Conservation (phyloP, 2,329 filamentous ascomycete species). For the Microcera coccophila region DNA sequence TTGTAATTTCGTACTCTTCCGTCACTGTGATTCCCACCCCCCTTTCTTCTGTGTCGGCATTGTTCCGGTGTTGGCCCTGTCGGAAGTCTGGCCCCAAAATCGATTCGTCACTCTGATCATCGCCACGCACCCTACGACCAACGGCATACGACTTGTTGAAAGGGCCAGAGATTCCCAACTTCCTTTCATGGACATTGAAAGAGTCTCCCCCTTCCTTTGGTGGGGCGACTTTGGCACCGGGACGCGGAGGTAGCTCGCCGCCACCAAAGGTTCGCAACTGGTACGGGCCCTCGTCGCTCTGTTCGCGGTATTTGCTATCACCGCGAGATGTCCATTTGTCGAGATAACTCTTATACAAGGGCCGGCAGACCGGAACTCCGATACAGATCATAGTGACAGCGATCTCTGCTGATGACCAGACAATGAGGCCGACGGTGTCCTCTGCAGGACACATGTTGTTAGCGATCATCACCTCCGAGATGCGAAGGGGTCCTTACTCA, state of each 20-base stretch:
- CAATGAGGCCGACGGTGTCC: conserved; percentile 34
- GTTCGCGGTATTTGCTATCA: conserved; percentile 16
- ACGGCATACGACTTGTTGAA: conserved; percentile 11
- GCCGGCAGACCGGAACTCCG: conserved; percentile 37
- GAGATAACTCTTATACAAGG: conserved; percentile 31
- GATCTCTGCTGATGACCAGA: conserved; percentile 39
- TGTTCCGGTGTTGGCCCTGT: conserved; percentile 5
- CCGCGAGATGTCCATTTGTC: conserved; percentile 21
- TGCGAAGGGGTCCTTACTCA: conserved; percentile 5
- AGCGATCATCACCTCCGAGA: not conserved
- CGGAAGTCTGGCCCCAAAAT: conserved; percentile 18
- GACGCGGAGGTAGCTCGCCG: conserved; percentile 2
- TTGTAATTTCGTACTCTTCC: not conserved
- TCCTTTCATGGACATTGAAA: conserved; percentile 3
- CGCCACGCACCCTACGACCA: not conserved
- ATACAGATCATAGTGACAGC: conserved; percentile 39
- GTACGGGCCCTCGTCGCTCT: conserved; percentile 12
- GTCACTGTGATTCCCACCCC: not conserved
- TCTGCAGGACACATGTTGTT: conserved; percentile 19
- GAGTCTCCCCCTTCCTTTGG: conserved; percentile 7
- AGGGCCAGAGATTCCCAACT: conserved; percentile 1
- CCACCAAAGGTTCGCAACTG: conserved; percentile 17
- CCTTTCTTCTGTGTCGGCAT: not conserved
- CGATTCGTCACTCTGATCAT: conserved; percentile 20
- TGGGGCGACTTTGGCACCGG: not conserved